Evolutionary conservation across 139 green algal species (phyloP), one percentile per base, ranked within the genome.

Genomic region (Chara braunii): DNA sequence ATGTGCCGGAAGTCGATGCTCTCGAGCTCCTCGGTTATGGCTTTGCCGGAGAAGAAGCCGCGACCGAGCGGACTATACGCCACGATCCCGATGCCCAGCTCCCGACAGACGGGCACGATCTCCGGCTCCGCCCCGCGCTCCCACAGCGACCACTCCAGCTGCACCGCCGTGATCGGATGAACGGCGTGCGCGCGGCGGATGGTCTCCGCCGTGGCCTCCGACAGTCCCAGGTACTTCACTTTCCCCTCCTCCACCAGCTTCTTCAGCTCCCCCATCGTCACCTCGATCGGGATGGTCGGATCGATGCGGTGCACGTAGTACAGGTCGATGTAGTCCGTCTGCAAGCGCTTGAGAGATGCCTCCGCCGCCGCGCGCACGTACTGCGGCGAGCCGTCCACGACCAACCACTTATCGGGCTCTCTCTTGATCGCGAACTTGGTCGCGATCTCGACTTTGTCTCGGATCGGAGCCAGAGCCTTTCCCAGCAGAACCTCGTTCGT

Each of bases 101-200:
- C 84, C 2, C 80, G 59, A 44, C 72, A 83, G 18, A 48, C 18
- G 40, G 40, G 18, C 40, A 48, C 40, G n/a, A 89, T 58, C 22
- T 86, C 78, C 4, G 65, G 60, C 26, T 72, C 1, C 77, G 90
- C 85, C 22, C 85, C 83, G 0, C 85, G 64, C 18, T 70, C 85
- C 76, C 81, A 91, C 11, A 91, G 80, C 11, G 45, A 79, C 68
- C 65, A 85, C 68, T 86, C 85, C 76, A 85, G 44, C 78, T 92
- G 78, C 32, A 86, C 73, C 28, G 81, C 82, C 5, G 75, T 77
- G 52, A 93, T 80, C 3, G 86, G 85, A 37, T 75, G 66, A 23
- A 75, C 55, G 4, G 54, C 55, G 54, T 88, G 81, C 14, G 85
- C 86, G 50, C 54, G 63, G 1, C 85, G 76, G 11, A 93, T 75